Conservation (phyloP, 2,329 filamentous ascomycete species). For the Anthostomella pinea region DNA sequence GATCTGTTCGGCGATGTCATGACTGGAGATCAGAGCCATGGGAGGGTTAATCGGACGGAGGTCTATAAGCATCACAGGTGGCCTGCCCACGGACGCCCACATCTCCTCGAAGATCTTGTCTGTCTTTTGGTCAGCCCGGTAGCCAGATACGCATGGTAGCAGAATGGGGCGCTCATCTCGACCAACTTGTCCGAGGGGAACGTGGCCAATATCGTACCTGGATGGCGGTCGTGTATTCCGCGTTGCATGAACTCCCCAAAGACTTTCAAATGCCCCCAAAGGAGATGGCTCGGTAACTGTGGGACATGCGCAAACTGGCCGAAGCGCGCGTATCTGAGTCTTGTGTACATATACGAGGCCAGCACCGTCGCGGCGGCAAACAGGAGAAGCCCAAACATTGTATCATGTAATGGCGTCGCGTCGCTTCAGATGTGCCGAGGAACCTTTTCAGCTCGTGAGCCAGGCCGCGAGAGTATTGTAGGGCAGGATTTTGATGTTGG, state of each 20-base stretch:
- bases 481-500: too few species aligned
- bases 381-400: conserved; percentile 13
- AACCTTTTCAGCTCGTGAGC: too few species aligned
- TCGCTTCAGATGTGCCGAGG: too few species aligned
- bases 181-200: not conserved
- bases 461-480: too few species aligned
- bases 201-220: conserved; percentile 9
- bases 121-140: conserved; percentile 3
- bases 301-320: conserved; percentile 18
- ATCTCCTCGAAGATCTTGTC: conserved; percentile 22
- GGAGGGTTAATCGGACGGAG: conserved; percentile 16
- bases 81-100: conserved; percentile 14
- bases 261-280: conserved; percentile 17
- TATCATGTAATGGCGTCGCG: too few species aligned
- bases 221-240: conserved; percentile 14
- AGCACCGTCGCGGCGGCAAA: conserved; percentile 7
- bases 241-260: conserved; percentile 35
- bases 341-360: conserved; percentile 11
- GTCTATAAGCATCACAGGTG: conserved; percentile 21
- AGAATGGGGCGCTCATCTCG: too few species aligned
- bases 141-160: too few species aligned
- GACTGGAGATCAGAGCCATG: conserved; percentile 15
- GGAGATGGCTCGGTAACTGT: conserved; percentile 11
- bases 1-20: conserved; percentile 21
- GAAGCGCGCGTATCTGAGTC: conserved; percentile 13